Evolutionary conservation across 139 green algal genomes (phyloP), one percentile per base, ranked within the genome.

Genomic region (Chlorella sp.): DNA sequence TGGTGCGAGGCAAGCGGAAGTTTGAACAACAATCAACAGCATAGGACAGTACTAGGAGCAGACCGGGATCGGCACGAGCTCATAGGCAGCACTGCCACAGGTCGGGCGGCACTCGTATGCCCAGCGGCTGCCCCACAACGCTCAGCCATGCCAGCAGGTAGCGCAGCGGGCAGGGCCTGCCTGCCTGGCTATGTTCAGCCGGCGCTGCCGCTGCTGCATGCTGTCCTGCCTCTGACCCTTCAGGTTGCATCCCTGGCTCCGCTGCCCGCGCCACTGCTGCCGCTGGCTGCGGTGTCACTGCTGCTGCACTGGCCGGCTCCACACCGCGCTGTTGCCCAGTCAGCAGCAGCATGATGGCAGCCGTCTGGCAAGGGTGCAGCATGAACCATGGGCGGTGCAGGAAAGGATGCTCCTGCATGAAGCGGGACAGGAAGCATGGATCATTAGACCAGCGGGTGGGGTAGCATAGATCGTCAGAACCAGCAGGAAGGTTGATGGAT

Each of bases 71-170:
- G 43, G 65, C 1, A 2, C 11, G 24, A 9, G 7, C 16, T 30
- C 13, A 73, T 14, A 36, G 36, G 60, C 43, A 38, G 43, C 16
- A 14, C 43, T 36, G 2, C 81, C 69, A 85, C 44, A 70, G 41
- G 22, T 70, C 62, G 2, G 65, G 30, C 2, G 81, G 80, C 76
- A 68, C 28, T 3, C 3, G 16, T 54, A 85, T 32, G 38, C 74
- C 69, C 34, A 91, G 30, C 1, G 78, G 73, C 70, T 67, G 64
- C 5, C 73, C 81, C 34, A 81, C 83, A 3, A 87, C 38, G 41
- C 86, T 89, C 48, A 91, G 81, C 89, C 89, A 92, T 1, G 84
- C 85, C 67, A 82, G 40, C 68, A 92, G 43, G 68, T 92, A 92
- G 3, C 48, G 70, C 48, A 89, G 81, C 17, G 30, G 38, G 13